phyloP scores from a whole-genome alignment of 441 rosid genomes.

The Syzygium malaccense region DNA sequence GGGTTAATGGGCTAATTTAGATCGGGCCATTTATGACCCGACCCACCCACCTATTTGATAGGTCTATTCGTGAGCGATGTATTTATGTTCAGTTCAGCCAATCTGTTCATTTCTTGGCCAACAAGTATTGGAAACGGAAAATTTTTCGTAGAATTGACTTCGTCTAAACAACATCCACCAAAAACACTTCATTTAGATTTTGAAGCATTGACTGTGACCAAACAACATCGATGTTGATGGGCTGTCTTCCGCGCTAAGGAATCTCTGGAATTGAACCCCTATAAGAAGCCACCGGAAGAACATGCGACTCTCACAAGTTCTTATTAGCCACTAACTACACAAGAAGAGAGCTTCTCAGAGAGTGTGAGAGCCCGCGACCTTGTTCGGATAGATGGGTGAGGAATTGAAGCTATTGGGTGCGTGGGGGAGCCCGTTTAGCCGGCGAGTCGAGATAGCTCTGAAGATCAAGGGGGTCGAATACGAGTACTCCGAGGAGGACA shows the following conservation, averaged over 20 bases:
- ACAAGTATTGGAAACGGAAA: too few species aligned
- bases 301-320: neutral
- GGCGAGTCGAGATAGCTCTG: neutral
- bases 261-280: neutral
- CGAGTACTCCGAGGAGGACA: conserved; percentile 3
- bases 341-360: neutral
- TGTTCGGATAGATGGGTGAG: neutral
- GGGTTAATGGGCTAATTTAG: too few species aligned
- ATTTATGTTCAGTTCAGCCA: too few species aligned
- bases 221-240: too few species aligned
- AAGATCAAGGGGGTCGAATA: neutral
- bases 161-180: neutral
- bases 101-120: too few species aligned
- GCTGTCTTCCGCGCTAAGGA: neutral
- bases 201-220: too few species aligned
- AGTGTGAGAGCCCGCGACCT: neutral
- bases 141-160: neutral
- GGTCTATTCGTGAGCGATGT: too few species aligned
- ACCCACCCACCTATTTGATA: too few species aligned
- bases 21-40: too few species aligned
- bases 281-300: neutral
- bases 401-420: neutral
- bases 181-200: too few species aligned
- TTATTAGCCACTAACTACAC: neutral
- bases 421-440: neutral